Evolutionary conservation across 2,329 filamentous ascomycete species (phyloP), one percentile per base, ranked within the genome.

Genomic region (Penicillium sp.): DNA sequence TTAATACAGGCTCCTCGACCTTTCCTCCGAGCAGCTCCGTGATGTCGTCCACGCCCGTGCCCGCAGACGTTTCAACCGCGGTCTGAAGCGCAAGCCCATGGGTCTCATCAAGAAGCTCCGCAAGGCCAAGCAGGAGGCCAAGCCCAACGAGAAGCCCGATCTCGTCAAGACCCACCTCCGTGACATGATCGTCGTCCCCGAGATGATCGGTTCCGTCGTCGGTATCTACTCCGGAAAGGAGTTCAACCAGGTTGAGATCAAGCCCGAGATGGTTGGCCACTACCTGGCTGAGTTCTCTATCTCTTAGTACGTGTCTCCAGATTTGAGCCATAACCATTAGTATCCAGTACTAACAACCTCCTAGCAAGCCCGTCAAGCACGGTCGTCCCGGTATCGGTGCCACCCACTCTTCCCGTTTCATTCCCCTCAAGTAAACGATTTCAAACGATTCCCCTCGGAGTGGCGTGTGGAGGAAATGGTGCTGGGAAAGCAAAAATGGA

Each of bases 231-330:
- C 91, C 69, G 94, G 94, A 78, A 99, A 99, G 89, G 92, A 97
- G 82, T 99, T 99, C 90, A 99, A 99, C 89, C 93, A 97, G 86
- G 92, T 99, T 73, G 94, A 99, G 82, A 94, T 99, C 84, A 97
- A 97, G 88, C 94, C 94, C 72, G 94, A 99, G 86, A 99, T 99
- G 94, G 94, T 99, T 80, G 94, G 94, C 79, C 93, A 97, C 85
- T 97, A 97, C 86, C 85, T 99, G 68, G 94, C 85, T 75, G 94
- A 99, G 83, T 99, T 99, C 87, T 97, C 92, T 69, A 99, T 99
- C 84, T 94, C 93, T 84, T 99, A 99, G 91, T 96, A 89, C 72
- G 90, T 91, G 66, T 38, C 40, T 23, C 29, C 4, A 29, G 3
- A n/a, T 18, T 38, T 9, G 4, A 27, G 13, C 40, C 7, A 30